Percentiles rank a stretch among this genome's conserved stretches.
phyloP scores from a whole-genome alignment of 176 grass and related monocot species.

The Secale cereale region DNA sequence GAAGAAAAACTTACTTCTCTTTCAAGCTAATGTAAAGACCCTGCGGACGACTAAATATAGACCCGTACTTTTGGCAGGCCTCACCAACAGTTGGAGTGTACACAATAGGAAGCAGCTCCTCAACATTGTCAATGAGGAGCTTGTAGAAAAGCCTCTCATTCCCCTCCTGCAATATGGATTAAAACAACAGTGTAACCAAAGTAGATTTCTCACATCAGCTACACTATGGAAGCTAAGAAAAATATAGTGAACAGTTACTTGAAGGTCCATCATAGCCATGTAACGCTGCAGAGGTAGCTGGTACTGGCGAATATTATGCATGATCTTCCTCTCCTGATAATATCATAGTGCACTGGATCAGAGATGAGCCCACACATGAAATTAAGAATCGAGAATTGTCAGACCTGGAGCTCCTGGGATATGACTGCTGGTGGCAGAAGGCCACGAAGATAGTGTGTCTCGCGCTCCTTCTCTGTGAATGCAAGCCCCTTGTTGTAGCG shows the following conservation, averaged over 20 bases:
- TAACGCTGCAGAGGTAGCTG: conserved; percentile 86
- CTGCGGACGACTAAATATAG: conserved; percentile 79
- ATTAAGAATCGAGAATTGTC: background rate
- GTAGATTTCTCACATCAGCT: background rate
- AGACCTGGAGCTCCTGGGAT: conserved; percentile 84
- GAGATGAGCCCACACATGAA: background rate
- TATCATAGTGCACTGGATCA: conserved; percentile 13
- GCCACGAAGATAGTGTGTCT: conserved; percentile 73
- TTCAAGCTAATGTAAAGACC: conserved; percentile 92
- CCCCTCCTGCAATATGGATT: conserved; percentile 60
- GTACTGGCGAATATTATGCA: conserved; percentile 76
- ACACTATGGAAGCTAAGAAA: conserved; percentile 19
- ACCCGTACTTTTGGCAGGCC: conserved; percentile 95
- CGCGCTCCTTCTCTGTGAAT: conserved; percentile 68
- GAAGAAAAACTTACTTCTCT: conserved; percentile 64
- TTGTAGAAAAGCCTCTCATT: conserved; percentile 99
- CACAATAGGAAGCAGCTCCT: conserved; percentile 91
- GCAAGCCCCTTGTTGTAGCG: conserved; percentile 86
- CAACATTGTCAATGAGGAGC: conserved; percentile 82
- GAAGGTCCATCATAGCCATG: conserved; percentile 87
- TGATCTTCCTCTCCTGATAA: conserved; percentile 88
- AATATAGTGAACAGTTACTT: conserved; percentile 39
- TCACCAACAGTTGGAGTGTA: conserved; percentile 97
- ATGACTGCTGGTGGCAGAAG: conserved; percentile 61
- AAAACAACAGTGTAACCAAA: background rate